Percentiles rank a stretch among this genome's conserved stretches.
phyloP scores from a whole-genome alignment of 2,329 filamentous ascomycete species.

The Colletotrichum chrysophilum region DNA sequence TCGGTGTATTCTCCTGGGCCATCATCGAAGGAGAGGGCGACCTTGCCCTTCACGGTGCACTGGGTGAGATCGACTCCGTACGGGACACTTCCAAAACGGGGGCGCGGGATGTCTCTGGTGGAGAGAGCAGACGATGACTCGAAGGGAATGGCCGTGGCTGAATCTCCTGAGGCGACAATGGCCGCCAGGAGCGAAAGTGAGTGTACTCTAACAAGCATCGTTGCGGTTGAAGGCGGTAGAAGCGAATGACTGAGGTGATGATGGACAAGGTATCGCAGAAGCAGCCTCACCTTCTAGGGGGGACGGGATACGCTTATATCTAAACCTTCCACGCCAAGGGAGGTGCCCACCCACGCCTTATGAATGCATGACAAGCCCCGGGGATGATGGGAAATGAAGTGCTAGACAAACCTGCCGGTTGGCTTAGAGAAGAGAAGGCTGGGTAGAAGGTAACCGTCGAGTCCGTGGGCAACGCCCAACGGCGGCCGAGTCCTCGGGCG shows the following conservation, averaged over 20 bases:
- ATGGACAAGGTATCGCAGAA: background rate
- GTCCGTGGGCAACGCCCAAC: slow-evolving; percentile 7
- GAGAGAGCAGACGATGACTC: slow-evolving; percentile 1
- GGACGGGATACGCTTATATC: slow-evolving; percentile 7
- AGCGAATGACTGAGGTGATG: background rate
- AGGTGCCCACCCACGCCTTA: background rate
- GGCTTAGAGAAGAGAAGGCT: background rate
- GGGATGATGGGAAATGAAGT: slow-evolving; percentile 2
- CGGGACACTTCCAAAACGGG: slow-evolving; percentile 31
- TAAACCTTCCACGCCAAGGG: background rate
- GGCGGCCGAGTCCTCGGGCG: slow-evolving; percentile 9
- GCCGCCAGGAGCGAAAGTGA: slow-evolving; percentile 17
- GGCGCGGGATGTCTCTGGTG: slow-evolving; percentile 25
- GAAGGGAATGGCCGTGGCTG: slow-evolving; percentile 3
- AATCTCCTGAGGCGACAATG: slow-evolving; percentile 5
- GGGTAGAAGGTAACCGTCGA: background rate
- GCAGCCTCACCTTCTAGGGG: background rate
- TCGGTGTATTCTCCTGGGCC: slow-evolving; percentile 38
- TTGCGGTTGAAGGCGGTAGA: background rate
- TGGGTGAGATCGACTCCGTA: slow-evolving; percentile 38
- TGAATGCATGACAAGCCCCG: background rate
- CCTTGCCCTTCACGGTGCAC: slow-evolving; percentile 34
- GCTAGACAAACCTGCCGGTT: background rate
- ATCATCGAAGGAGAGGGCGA: slow-evolving; percentile 45
- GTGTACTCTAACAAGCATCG: slow-evolving; percentile 21